phyloP scores from a whole-genome alignment of 2,329 filamentous ascomycete genomes.

The Ascochyta fabae region DNA sequence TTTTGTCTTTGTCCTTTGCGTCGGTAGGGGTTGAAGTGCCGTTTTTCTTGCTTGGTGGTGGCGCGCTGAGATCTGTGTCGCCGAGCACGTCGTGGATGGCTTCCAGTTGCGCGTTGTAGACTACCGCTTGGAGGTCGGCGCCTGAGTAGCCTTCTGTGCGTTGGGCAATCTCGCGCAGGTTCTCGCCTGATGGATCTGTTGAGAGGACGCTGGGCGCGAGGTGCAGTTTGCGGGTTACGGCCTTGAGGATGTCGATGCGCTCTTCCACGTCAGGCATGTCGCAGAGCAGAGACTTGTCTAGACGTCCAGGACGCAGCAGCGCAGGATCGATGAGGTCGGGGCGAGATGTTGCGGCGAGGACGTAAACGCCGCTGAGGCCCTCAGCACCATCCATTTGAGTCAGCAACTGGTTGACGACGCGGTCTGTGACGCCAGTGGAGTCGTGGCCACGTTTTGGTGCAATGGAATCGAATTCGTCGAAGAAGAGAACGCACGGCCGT shows the following conservation, averaged over 20 bases:
- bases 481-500: constrained; percentile 93
- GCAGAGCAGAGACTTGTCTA: constrained; percentile 93
- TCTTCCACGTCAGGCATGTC: constrained; percentile 84
- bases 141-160: constrained; percentile 90
- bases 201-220: constrained; percentile 70
- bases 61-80: constrained; percentile 54
- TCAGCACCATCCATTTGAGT: constrained; percentile 99
- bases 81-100: constrained; percentile 93
- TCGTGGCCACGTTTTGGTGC: constrained; percentile 97
- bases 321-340: constrained; percentile 97
- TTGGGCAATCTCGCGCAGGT: constrained; percentile 74
- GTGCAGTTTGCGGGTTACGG: constrained; percentile 81
- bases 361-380: constrained; percentile 92
- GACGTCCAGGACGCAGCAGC: constrained; percentile 83
- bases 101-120: constrained; percentile 96
- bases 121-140: constrained; percentile 90
- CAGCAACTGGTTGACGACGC: constrained; percentile 96
- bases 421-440: constrained; percentile 96
- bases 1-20: constrained; percentile 2
- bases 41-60: constrained; percentile 40
- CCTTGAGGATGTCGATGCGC: constrained; percentile 83
- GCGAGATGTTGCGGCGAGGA: constrained; percentile 89
- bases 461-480: constrained; percentile 98
- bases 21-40: constrained; percentile 10
- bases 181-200: constrained; percentile 36